A percentile compares a stretch with the other conserved stretches of the same genome.
phyloP scores from a whole-genome alignment of 805 yeast genomes.

The Candida coleopterorum region DNA sequence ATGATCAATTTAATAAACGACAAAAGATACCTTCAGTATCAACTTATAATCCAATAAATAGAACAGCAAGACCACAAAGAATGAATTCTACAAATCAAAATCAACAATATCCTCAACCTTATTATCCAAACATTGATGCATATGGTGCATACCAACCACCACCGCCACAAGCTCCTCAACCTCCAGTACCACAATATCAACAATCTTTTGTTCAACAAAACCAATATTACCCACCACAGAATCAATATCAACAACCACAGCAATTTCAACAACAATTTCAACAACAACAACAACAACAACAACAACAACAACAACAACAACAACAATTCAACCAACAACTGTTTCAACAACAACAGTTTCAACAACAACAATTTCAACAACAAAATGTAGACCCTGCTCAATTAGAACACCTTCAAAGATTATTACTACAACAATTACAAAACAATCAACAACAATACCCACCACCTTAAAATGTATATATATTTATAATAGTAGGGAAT shows the following conservation, averaged over 20 bases:
- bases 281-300: constrained; percentile 7
- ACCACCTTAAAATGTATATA: constrained; percentile 6
- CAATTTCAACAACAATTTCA: constrained; percentile 8
- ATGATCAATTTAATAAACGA: constrained; percentile 9
- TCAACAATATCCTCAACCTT: constrained; percentile 13
- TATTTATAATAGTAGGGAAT: constrained; percentile 4
- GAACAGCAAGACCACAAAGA: constrained; percentile 1
- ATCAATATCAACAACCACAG: constrained; percentile 4
- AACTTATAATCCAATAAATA: constrained; percentile 8
- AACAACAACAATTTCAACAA: constrained; percentile 8
- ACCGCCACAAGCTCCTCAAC: constrained; percentile 4
- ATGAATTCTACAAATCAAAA: background rate
- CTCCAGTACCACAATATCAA: constrained; percentile 9
- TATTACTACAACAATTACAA: constrained; percentile 12
- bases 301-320: constrained; percentile 7
- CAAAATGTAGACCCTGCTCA: constrained; percentile 10
- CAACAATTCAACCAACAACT: constrained; percentile 7
- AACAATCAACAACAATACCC: constrained; percentile 20
- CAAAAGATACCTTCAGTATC: constrained; percentile 8
- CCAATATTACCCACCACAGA: constrained; percentile 11
- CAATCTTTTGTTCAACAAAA: constrained; percentile 5
- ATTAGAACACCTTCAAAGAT: constrained; percentile 7
- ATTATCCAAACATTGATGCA: constrained; percentile 8
- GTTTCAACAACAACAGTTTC: constrained; percentile 6
- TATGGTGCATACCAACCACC: constrained; percentile 3